Percentiles rank a stretch among this genome's conserved stretches.
These are phyloP conservation scores for Boletellus emodensis DNA, from an alignment of 768 basidiomycete species.

Conservation along the genomic window DNA sequence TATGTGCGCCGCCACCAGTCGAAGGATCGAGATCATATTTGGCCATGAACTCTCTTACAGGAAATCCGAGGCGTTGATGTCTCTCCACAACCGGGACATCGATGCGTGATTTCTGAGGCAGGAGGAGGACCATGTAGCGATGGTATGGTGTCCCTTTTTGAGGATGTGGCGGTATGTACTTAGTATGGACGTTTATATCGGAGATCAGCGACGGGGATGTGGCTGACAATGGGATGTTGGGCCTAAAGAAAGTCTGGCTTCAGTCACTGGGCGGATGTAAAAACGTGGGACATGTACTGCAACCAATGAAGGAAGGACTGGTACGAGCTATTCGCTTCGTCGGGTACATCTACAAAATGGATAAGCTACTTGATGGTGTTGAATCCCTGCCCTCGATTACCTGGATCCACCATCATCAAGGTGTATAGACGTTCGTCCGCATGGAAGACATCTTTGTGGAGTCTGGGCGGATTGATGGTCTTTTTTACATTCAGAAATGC, in stretches of 20 bases:
- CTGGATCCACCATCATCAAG: slow-evolving; percentile 83
- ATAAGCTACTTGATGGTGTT: slow-evolving; percentile 6
- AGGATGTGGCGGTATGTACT: slow-evolving; percentile 89
- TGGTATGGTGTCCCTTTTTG: slow-evolving; percentile 87
- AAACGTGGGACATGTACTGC: slow-evolving; percentile 46
- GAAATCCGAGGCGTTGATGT: slow-evolving; percentile 54
- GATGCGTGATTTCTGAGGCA: slow-evolving; percentile 57
- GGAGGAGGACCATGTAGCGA: slow-evolving; percentile 75
- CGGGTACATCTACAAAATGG: slow-evolving; percentile 68
- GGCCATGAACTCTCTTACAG: slow-evolving; percentile 59
- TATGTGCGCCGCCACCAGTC: slow-evolving; percentile 69
- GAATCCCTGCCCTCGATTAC: slow-evolving; percentile 40
- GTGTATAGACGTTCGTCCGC: slow-evolving; percentile 79
- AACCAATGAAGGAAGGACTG: slow-evolving; percentile 82
- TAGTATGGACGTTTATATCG: slow-evolving; percentile 53
- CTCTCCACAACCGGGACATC: slow-evolving; percentile 46
- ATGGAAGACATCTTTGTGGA: slow-evolving; percentile 80
- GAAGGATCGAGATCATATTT: slow-evolving; percentile 50
- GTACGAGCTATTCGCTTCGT: slow-evolving; percentile 59
- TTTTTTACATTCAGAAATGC: slow-evolving; percentile 23
- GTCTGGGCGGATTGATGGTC: slow-evolving; percentile 61
- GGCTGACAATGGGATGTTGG: slow-evolving; percentile 76
- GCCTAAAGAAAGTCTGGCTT: slow-evolving; percentile 39
- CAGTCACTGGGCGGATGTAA: not conserved
- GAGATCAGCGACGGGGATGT: slow-evolving; percentile 39